phyloP scores from a whole-genome alignment of 169 alveolate genomes.

The Sarcocystis neurona region DNA sequence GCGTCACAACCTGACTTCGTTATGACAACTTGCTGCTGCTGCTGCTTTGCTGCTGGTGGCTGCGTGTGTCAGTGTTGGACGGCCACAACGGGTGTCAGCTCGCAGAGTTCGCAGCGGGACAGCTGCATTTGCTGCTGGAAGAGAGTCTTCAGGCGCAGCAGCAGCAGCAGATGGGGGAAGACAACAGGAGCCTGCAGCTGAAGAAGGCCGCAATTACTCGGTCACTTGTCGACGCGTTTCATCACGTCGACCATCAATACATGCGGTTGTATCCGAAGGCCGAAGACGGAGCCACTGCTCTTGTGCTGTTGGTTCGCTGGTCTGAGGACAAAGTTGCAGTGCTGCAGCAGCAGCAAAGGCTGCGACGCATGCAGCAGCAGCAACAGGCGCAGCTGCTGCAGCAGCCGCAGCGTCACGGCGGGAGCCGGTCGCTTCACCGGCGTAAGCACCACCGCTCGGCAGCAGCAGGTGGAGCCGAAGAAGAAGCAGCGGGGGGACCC shows the following conservation, averaged over 20 bases:
- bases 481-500: no score
- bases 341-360: no score
- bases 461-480: no score
- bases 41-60: background rate
- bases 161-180: background rate
- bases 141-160: background rate
- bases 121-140: background rate
- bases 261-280: background rate
- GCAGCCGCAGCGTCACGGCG: no score
- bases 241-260: background rate
- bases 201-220: background rate
- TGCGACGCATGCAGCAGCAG: no score
- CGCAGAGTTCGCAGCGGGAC: background rate
- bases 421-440: background rate
- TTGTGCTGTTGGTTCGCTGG: background rate
- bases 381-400: no score
- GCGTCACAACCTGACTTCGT: no score
- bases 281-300: background rate
- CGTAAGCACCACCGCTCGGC: background rate
- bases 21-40: background rate
- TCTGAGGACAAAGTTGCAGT: background rate
- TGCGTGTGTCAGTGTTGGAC: slow-evolving; percentile 1
- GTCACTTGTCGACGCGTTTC: background rate
- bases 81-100: slow-evolving; percentile 15
- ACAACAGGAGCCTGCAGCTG: background rate